A percentile compares a stretch with the other conserved stretches of the same genome.
phyloP scores from a whole-genome alignment of 2,329 filamentous ascomycete genomes.

The Cladorrhinum sp. region DNA sequence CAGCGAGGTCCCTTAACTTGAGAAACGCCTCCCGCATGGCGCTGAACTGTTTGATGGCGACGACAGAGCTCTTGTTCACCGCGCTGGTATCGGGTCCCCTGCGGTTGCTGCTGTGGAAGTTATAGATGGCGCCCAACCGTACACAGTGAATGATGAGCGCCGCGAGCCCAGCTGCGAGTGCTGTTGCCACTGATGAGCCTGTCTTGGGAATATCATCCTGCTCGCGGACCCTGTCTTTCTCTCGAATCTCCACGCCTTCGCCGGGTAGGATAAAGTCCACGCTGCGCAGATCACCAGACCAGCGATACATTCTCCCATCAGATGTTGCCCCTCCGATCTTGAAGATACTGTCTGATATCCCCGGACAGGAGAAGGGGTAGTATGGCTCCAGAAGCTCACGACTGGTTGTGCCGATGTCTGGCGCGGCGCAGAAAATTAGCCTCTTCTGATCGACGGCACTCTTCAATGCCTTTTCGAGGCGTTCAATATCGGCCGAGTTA shows the following conservation, averaged over 20 bases:
- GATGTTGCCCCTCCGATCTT: conserved; percentile 3
- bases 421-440: conserved; percentile 1
- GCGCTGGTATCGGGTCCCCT: background rate
- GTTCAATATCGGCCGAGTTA: background rate
- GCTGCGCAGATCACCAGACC: background rate
- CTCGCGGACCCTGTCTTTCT: conserved; percentile 2
- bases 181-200: conserved; percentile 7
- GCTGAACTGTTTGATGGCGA: background rate
- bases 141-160: conserved; percentile 7
- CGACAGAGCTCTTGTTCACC: background rate
- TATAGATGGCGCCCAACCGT: conserved; percentile 5
- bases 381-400: background rate
- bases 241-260: background rate
- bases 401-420: background rate
- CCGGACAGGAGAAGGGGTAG: background rate
- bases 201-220: conserved; percentile 8
- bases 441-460: background rate
- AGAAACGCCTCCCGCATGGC: background rate
- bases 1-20: background rate
- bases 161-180: conserved; percentile 3
- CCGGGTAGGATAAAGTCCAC: conserved; percentile 10
- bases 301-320: background rate
- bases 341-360: background rate
- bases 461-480: background rate
- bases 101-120: background rate